Evolutionary conservation across 352 stramenopile species (phyloP).

Genomic region (Pythium myriotylum): DNA sequence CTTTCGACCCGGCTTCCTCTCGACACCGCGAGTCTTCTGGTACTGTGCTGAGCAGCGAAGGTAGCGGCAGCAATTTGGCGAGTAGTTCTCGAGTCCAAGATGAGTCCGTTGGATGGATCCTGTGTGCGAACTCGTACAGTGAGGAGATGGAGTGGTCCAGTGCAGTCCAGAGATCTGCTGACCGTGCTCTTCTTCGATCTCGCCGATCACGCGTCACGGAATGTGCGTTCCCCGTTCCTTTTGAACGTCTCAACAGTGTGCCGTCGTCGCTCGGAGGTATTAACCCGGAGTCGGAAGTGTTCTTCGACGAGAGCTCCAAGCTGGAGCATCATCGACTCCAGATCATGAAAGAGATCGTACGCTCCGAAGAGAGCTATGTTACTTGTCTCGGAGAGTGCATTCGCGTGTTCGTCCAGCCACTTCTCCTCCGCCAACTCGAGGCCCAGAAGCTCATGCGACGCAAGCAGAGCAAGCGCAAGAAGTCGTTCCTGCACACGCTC

Average conservation of each 20-base stretch:
- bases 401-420: constrained; percentile 78
- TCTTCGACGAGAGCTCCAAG: constrained; percentile 52
- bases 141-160: constrained; percentile 69
- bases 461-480: constrained; percentile 66
- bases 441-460: constrained; percentile 64
- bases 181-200: constrained; percentile 63
- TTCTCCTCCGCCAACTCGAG: constrained; percentile 80
- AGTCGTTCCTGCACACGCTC: constrained; percentile 59
- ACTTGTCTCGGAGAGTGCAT: constrained; percentile 84
- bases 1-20: constrained; percentile 2
- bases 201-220: constrained; percentile 65
- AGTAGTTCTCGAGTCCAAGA: constrained; percentile 6
- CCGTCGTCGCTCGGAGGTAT: constrained; percentile 6
- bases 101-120: constrained; percentile 64
- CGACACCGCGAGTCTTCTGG: constrained; percentile 22
- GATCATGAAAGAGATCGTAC: constrained; percentile 85
- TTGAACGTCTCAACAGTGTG: constrained; percentile 45
- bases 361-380: constrained; percentile 85
- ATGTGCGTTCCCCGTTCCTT: constrained; percentile 40
- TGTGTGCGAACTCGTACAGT: constrained; percentile 62
- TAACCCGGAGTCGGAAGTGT: constrained; percentile 25
- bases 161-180: constrained; percentile 68
- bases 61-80: constrained; percentile 24
- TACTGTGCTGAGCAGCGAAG: constrained; percentile 32
- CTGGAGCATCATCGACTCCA: constrained; percentile 64